Evolutionary conservation across 371 early-diverging fungal species (phyloP).

Genomic region (Mucor indicus): DNA sequence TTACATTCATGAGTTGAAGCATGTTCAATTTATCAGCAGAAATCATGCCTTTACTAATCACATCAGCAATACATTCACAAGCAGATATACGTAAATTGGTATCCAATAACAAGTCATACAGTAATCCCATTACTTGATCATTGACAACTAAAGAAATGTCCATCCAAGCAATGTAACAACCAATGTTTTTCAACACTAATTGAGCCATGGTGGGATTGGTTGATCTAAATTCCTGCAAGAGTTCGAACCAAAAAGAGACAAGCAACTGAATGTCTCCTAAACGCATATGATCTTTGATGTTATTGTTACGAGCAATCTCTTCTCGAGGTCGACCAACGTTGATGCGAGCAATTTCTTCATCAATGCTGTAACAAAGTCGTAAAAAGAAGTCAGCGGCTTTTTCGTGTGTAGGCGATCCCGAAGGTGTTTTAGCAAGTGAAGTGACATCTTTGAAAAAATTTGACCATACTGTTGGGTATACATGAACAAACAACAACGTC

Average conservation of each 20-base stretch:
- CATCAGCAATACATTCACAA: constrained; percentile 77
- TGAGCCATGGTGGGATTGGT: constrained; percentile 58
- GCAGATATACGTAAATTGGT: constrained; percentile 68
- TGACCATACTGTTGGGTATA: constrained; percentile 86
- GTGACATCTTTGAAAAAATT: constrained; percentile 86
- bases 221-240: constrained; percentile 53
- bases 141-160: constrained; percentile 90
- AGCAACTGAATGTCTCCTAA: constrained; percentile 75
- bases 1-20: constrained; percentile 74
- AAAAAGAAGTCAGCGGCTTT: constrained; percentile 79
- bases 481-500: constrained; percentile 77
- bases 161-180: constrained; percentile 86
- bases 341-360: constrained; percentile 88
- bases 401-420: constrained; percentile 42
- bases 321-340: constrained; percentile 70
- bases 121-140: constrained; percentile 72
- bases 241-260: constrained; percentile 77
- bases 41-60: constrained; percentile 91
- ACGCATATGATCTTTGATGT: constrained; percentile 92
- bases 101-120: constrained; percentile 70
- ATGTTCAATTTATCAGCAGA: constrained; percentile 84
- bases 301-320: constrained; percentile 72
- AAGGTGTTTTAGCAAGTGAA: constrained; percentile 53
- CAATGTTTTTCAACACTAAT: constrained; percentile 62
- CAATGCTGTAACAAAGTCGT: constrained; percentile 76